Base-by-base conservation (phyloP, 495 filamentous ascomycete species). In the Annulohypoxylon stygium region DNA sequence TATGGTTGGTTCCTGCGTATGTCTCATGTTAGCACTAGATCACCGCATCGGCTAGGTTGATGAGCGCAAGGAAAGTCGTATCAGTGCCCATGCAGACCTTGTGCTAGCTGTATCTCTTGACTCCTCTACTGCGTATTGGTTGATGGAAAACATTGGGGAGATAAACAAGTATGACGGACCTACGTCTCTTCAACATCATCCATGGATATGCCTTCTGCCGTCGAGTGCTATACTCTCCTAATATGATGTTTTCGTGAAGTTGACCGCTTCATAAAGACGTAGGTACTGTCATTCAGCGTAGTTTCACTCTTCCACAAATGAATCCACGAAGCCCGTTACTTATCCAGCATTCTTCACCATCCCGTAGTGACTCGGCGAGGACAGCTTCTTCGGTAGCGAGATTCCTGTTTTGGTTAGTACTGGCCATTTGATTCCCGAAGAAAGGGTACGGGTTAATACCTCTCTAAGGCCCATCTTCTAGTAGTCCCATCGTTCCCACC, bases 281-380 rank as follows among this genome's bases (percentile, higher is more conserved):
- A 20, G 7, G 36, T 4, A 20, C 16, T 1, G 6, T 0, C 6
- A 16, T 34, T 64, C 16, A 57, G 12, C 41, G 37, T 36, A 79
- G n/a, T 20, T 63, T 79, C 26, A 79, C 50, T 67, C 16, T 81
- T 11, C 81, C 83, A 63, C 73, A 80, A 14, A 90, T 85, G 75
- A 95, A 97, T 0, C 93, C 94, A 69, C 91, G 85, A n/a, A 92
- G 92, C 0, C 91, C 93, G 79, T 94, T 97, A 74, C 93, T 96
- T 66, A 97, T 81, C 90, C 92, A 94, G 69, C 93, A 91, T 61
- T 88, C 85, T 78, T 97, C 93, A 3, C 90, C 92, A 73, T 93
- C 84, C 10, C 87, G 76, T 16, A 97, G 78, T 10, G 87, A 88
- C 16, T 85, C 76, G 2, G 75, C 83, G 9, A 59, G 75, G 16